A percentile compares a stretch with the other conserved stretches of the same genome.
Conservation (phyloP, 164 flowering plant genomes). For the Houttuynia cordata region DNA sequence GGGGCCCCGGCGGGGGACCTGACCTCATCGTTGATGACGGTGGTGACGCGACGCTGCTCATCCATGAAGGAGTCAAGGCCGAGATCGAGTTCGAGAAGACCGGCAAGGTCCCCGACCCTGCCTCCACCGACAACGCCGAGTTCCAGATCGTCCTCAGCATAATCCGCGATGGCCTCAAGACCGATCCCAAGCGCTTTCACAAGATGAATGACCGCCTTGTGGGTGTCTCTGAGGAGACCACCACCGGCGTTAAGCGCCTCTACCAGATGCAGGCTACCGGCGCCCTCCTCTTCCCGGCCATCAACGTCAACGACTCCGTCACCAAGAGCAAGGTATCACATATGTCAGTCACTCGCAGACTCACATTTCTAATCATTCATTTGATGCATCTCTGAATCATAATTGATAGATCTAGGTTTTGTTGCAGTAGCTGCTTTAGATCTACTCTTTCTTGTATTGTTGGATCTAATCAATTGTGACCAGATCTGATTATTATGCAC, state of each 20-base stretch:
- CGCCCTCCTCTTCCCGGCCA: constrained; percentile 20
- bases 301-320: constrained; percentile 19
- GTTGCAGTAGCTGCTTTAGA: not conserved
- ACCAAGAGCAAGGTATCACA: constrained; percentile 18
- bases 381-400: not conserved
- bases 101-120: constrained; percentile 27
- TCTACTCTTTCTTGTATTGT: too few relatives aligned
- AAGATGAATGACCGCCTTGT: constrained; percentile 28
- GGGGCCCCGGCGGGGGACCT: constrained; percentile 27
- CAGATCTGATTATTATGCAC: not conserved
- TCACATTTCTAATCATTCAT: not conserved
- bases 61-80: constrained; percentile 26
- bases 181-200: constrained; percentile 23
- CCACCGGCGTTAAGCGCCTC: constrained; percentile 26
- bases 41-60: constrained; percentile 19
- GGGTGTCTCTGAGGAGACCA: constrained; percentile 30
- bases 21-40: constrained; percentile 29
- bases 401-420: not conserved
- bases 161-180: constrained; percentile 25
- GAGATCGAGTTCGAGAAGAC: constrained; percentile 20
- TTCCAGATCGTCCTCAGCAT: constrained; percentile 29
- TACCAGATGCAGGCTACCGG: constrained; percentile 26
- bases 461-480: not conserved
- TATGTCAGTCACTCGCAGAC: not conserved
- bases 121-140: constrained; percentile 31